These are phyloP conservation scores for Calonectria pteridis DNA, from an alignment of 2,329 filamentous ascomycete genomes.

Conservation along the genomic window DNA sequence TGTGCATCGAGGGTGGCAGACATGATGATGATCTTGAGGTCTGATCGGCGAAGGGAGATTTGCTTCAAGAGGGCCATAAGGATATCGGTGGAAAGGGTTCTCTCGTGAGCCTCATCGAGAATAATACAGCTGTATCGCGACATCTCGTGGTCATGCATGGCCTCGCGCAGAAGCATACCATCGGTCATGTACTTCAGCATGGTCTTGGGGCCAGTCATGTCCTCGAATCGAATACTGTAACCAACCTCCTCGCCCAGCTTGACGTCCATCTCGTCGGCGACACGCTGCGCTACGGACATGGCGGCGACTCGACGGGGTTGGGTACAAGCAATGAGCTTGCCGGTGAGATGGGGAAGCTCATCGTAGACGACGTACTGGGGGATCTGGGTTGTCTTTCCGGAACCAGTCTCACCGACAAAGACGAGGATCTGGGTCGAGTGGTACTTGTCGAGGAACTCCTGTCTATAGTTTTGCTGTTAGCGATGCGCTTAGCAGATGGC, in stretches of 20 bases:
- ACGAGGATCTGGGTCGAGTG: constrained; percentile 96
- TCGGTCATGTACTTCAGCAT: constrained; percentile 99
- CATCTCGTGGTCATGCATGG: constrained; percentile 95
- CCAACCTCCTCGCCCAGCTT: constrained; percentile 93
- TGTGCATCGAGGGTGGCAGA: constrained; percentile 97
- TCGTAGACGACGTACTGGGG: constrained; percentile 98
- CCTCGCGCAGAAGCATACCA: constrained; percentile 96
- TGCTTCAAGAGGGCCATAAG: constrained; percentile 97
- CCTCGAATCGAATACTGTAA: constrained; percentile 99
- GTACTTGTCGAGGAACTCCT: constrained; percentile 94
- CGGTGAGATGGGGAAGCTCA: constrained; percentile 86
- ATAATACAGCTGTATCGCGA: constrained; percentile 97
- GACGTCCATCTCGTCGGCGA: constrained; percentile 96
- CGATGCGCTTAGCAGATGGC: background rate
- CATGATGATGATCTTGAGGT: constrained; percentile 99
- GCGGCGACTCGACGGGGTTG: constrained; percentile 97
- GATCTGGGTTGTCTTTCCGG: constrained; percentile 98
- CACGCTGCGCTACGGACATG: constrained; percentile 98
- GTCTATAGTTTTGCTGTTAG: constrained; percentile 58
- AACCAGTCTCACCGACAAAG: constrained; percentile 99
- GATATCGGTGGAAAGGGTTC: constrained; percentile 96
- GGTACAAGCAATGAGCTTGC: constrained; percentile 96
- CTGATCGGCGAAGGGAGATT: constrained; percentile 82
- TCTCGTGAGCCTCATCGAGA: constrained; percentile 97
- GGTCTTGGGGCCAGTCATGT: constrained; percentile 89